Evolutionary conservation across 2,329 filamentous ascomycete genomes (phyloP).

Genomic region (Davidsoniella australis): DNA sequence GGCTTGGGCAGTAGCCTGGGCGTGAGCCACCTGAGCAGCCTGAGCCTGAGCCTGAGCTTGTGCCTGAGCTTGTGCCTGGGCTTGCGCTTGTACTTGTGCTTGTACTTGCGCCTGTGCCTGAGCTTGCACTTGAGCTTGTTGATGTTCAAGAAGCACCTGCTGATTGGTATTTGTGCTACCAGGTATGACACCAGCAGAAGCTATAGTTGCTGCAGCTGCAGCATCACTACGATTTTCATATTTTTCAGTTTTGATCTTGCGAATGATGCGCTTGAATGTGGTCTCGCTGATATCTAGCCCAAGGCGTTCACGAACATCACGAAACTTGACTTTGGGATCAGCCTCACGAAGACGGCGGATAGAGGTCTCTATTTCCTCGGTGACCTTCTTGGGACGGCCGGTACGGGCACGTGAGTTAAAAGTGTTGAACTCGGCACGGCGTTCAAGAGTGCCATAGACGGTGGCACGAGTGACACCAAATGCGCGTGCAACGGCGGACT

Average conservation of each 20-base stretch:
- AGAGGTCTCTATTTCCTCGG: conserved; percentile 6
- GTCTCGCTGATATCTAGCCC: conserved; percentile 12
- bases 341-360: conserved; percentile 7
- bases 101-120: conserved; percentile 3
- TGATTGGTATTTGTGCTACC: conserved; percentile 1
- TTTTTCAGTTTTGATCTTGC: conserved; percentile 9
- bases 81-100: background rate
- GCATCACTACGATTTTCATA: background rate
- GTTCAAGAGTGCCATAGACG: conserved; percentile 11
- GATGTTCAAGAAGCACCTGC: conserved; percentile 3
- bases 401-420: conserved; percentile 11
- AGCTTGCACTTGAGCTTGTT: conserved; percentile 7
- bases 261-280: conserved; percentile 12
- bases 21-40: conserved; percentile 4
- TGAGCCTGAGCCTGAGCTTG: conserved; percentile 4
- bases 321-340: conserved; percentile 11
- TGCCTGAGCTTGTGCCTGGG: conserved; percentile 3
- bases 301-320: conserved; percentile 10
- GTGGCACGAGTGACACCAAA: conserved; percentile 13
- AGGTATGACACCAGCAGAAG: conserved; percentile 2
- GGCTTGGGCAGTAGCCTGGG: conserved; percentile 3
- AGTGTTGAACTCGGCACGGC: conserved; percentile 11
- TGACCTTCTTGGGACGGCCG: conserved; percentile 12
- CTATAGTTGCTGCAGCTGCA: background rate
- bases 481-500: conserved; percentile 12